Evolutionary conservation across 768 basidiomycete species (phyloP).

Genomic region (Macrolepiota dolichaula): DNA sequence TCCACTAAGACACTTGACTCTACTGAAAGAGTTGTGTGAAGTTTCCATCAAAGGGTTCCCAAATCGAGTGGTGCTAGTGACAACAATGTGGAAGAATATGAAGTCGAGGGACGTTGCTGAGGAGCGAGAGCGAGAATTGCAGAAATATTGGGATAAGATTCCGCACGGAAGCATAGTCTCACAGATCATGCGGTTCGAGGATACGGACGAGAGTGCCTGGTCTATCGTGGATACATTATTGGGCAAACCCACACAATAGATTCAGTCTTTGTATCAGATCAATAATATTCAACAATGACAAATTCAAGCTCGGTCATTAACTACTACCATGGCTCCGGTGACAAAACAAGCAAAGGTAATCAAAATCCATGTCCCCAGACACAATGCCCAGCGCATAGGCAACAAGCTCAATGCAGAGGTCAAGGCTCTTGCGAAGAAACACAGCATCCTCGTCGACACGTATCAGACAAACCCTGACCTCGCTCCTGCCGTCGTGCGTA

Average conservation of each 20-base stretch:
- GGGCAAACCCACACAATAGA: background rate
- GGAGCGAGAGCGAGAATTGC: conserved; percentile 9
- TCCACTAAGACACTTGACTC: conserved; percentile 4
- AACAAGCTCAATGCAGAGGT: conserved; percentile 60
- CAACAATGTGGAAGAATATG: conserved; percentile 15
- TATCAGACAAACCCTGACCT: conserved; percentile 65
- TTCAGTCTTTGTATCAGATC: no score
- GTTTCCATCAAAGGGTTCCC: conserved; percentile 4
- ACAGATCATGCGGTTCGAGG: conserved; percentile 4
- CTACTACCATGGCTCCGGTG: conserved; percentile 50
- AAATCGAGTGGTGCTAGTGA: conserved; percentile 11
- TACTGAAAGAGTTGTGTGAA: conserved; percentile 7
- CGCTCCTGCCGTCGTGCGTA: conserved; percentile 63
- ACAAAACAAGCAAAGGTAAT: conserved; percentile 49
- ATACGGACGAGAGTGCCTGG: conserved; percentile 7
- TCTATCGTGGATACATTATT: conserved; percentile 5
- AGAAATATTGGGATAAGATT: conserved; percentile 8
- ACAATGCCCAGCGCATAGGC: conserved; percentile 71
- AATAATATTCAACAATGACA: no score
- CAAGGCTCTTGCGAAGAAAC: conserved; percentile 46
- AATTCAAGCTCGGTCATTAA: background rate
- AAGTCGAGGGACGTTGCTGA: background rate
- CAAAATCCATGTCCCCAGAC: conserved; percentile 66
- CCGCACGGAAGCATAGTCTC: background rate
- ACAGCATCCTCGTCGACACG: conserved; percentile 50